Evolutionary conservation across 441 rosid species (phyloP).

Genomic region (Sinapis alba): DNA sequence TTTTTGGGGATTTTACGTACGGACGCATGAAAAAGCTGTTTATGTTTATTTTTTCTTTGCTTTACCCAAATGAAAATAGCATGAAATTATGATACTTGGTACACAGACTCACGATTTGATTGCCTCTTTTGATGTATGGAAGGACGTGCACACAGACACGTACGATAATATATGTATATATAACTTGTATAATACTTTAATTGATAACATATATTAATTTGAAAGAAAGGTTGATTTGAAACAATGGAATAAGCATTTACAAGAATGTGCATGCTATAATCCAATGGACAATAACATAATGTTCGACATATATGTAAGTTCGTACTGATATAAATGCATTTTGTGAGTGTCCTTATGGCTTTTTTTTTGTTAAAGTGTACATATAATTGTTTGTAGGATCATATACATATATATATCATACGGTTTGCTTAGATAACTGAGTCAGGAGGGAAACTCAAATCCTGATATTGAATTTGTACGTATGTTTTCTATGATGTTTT

Average conservation of each 20-base stretch:
- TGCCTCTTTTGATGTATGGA: constrained; percentile 33
- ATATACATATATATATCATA: constrained; percentile 23
- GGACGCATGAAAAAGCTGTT: constrained; percentile 36
- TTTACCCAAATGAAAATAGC: constrained; percentile 22
- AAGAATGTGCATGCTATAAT: constrained; percentile 20
- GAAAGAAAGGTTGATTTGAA: constrained; percentile 39
- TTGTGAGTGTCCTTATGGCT: constrained; percentile 9
- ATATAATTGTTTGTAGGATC: constrained; percentile 29
- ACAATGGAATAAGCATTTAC: constrained; percentile 17
- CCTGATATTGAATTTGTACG: constrained; percentile 24
- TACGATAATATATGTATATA: constrained; percentile 9
- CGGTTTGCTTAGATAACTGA: constrained; percentile 35
- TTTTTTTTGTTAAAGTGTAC: constrained; percentile 1
- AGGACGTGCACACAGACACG: constrained; percentile 31
- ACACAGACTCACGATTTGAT: constrained; percentile 29
- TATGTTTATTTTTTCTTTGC: not conserved
- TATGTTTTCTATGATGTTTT: constrained; percentile 15
- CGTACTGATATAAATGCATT: constrained; percentile 33
- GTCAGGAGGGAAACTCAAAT: constrained; percentile 27
- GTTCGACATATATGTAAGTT: constrained; percentile 5
- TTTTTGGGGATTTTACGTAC: constrained; percentile 33
- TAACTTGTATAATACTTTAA: not conserved
- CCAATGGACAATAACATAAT: constrained; percentile 36
- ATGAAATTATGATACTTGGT: constrained; percentile 40
- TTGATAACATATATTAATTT: not conserved